Percentiles rank a stretch among this genome's conserved stretches.
These are phyloP conservation scores for Olyra latifolia DNA, from an alignment of 176 grass and related monocot genomes.

Conservation along the genomic window DNA sequence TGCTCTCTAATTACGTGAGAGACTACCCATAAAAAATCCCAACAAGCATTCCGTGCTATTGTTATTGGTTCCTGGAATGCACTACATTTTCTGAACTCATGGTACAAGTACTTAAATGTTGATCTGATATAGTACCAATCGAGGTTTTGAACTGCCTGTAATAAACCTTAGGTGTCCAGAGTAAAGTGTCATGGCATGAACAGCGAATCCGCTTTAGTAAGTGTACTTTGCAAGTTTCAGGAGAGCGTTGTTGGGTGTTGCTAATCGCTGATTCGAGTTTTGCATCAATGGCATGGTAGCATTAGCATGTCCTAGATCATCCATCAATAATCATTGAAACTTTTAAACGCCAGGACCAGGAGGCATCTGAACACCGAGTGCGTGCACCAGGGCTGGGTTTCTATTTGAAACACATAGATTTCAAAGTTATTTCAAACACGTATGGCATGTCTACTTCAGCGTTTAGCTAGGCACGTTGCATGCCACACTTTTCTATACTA, in stretches of 20 bases:
- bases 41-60: conserved; percentile 40
- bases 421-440: too few relatives aligned
- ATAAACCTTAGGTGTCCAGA: conserved; percentile 4
- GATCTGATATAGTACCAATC: neutral
- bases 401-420: neutral
- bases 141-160: conserved; percentile 1
- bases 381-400: neutral
- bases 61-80: conserved; percentile 2
- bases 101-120: neutral
- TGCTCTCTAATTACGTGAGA: conserved; percentile 44
- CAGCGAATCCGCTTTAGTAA: neutral
- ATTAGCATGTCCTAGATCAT: neutral
- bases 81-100: neutral
- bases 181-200: neutral
- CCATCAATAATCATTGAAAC: neutral
- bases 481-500: too few relatives aligned
- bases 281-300: neutral
- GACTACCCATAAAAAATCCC: neutral
- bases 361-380: neutral
- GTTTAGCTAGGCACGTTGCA: too few relatives aligned
- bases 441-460: too few relatives aligned
- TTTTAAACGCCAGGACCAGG: neutral
- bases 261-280: neutral
- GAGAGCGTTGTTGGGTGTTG: neutral
- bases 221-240: neutral